phyloP scores from a whole-genome alignment of 768 basidiomycete species.

The Termitomyces sp. region DNA sequence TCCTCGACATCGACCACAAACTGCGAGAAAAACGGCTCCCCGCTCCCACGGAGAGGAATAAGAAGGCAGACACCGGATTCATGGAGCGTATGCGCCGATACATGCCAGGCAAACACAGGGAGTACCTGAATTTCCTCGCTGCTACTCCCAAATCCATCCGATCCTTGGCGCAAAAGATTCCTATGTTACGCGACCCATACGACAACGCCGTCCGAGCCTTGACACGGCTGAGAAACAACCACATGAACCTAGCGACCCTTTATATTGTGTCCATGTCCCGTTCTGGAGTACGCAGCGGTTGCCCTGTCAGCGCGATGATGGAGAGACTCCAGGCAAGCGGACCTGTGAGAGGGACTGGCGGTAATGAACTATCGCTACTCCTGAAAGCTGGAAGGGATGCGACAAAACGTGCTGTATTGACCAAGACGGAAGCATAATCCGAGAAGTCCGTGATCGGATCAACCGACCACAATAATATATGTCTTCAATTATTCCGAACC shows the following conservation, averaged over 20 bases:
- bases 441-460: neutral
- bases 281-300: conserved; percentile 38
- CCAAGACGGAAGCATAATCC: conserved; percentile 18
- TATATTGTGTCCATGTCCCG: conserved; percentile 87
- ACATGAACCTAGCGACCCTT: conserved; percentile 84
- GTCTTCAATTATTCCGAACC: conserved; percentile 4
- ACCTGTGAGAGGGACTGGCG: conserved; percentile 81
- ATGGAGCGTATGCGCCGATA: conserved; percentile 93
- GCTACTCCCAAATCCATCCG: conserved; percentile 56
- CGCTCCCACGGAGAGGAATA: conserved; percentile 58
- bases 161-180: conserved; percentile 49
- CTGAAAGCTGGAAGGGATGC: conserved; percentile 90
- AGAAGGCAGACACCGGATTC: conserved; percentile 67
- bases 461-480: conserved; percentile 8
- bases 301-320: conserved; percentile 54
- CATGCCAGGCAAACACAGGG: conserved; percentile 90
- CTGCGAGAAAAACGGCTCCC: conserved; percentile 67
- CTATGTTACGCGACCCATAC: conserved; percentile 66
- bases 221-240: conserved; percentile 78
- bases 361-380: conserved; percentile 74
- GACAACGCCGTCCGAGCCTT: conserved; percentile 73
- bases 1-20: conserved; percentile 86
- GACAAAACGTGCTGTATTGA: conserved; percentile 60
- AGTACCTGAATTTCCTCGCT: conserved; percentile 70
- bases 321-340: conserved; percentile 38